phyloP scores from a whole-genome alignment of 2,329 filamentous ascomycete species.

The Metarhizium robertsii region DNA sequence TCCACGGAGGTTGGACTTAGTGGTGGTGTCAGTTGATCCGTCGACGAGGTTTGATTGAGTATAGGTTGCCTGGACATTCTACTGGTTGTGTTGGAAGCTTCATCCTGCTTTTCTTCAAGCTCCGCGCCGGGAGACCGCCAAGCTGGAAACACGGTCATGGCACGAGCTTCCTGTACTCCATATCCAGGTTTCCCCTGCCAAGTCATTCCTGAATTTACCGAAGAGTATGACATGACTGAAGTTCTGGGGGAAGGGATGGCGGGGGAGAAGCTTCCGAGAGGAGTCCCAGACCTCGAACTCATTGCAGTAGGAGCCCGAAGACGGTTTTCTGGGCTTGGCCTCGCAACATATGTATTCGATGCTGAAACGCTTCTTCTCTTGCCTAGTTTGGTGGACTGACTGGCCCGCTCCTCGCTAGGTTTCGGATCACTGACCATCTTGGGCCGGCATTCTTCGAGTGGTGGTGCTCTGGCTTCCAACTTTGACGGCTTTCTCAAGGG shows the following conservation, averaged over 20 bases:
- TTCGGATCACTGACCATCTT: slow-evolving; percentile 9
- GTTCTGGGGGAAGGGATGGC: slow-evolving; percentile 14
- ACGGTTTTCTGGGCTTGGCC: slow-evolving; percentile 19
- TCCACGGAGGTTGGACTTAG: slow-evolving; percentile 43
- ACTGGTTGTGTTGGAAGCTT: background rate
- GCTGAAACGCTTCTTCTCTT: slow-evolving; percentile 31
- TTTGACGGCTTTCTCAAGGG: background rate
- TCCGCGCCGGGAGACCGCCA: slow-evolving; percentile 15
- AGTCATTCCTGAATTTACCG: slow-evolving; percentile 23
- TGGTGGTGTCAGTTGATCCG: slow-evolving; percentile 38
- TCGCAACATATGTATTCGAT: slow-evolving; percentile 32
- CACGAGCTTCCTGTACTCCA: slow-evolving; percentile 29
- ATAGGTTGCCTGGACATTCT: background rate
- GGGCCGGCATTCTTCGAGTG: slow-evolving; percentile 3
- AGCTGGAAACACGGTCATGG: slow-evolving; percentile 26
- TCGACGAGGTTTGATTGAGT: slow-evolving; percentile 12
- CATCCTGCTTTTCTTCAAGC: slow-evolving; percentile 1
- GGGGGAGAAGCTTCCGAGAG: slow-evolving; percentile 15
- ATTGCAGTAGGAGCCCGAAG: slow-evolving; percentile 6
- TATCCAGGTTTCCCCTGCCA: slow-evolving; percentile 22
- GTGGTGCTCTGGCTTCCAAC: slow-evolving; percentile 2
- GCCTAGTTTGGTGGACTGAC: slow-evolving; percentile 20
- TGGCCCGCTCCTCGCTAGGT: background rate
- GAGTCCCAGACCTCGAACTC: slow-evolving; percentile 15
- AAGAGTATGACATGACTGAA: slow-evolving; percentile 29